Evolutionary conservation across 2,329 filamentous ascomycete species (phyloP).

Genomic region (Amylocarpus encephaloides): DNA sequence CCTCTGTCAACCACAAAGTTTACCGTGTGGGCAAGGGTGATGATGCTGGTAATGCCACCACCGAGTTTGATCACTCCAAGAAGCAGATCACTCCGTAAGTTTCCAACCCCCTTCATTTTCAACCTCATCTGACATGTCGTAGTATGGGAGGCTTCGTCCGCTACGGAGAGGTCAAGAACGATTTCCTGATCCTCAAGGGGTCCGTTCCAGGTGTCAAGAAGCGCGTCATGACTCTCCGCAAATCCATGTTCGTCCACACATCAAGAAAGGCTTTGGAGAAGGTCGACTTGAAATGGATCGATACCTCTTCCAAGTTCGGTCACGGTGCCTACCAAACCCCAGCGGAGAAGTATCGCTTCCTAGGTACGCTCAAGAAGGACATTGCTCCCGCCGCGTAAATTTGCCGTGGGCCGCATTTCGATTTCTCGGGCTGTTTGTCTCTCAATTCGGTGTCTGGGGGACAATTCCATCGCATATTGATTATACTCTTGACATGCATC

Average conservation of each 20-base stretch:
- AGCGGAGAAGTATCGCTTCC: constrained; percentile 94
- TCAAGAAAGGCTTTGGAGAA: constrained; percentile 95
- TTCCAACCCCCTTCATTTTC: background rate
- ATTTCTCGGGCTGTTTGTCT: constrained; percentile 22
- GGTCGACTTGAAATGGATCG: constrained; percentile 99
- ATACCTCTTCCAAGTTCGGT: constrained; percentile 99
- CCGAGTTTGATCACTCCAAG: constrained; percentile 95
- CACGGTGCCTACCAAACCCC: constrained; percentile 99
- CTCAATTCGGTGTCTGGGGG: constrained; percentile 25
- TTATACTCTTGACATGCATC: constrained; percentile 23
- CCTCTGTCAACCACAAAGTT: constrained; percentile 99
- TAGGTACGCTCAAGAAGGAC: constrained; percentile 99
- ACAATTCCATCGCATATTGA: constrained; percentile 22
- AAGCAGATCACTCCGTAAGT: constrained; percentile 99
- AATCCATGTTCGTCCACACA: constrained; percentile 97
- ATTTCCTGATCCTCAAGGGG: constrained; percentile 97
- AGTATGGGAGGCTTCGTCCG: constrained; percentile 99
- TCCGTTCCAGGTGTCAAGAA: constrained; percentile 98
- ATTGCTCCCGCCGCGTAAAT: constrained; percentile 50
- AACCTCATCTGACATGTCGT: constrained; percentile 30
- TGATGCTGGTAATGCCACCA: constrained; percentile 88
- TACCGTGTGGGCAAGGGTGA: constrained; percentile 95
- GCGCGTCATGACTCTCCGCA: constrained; percentile 97
- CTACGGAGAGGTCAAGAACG: constrained; percentile 99
- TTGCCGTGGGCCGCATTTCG: constrained; percentile 31